Evolutionary conservation across 2,329 filamentous ascomycete genomes (phyloP), one percentile per base, ranked within the genome.

Genomic region (Beauveria pseudobassiana): DNA sequence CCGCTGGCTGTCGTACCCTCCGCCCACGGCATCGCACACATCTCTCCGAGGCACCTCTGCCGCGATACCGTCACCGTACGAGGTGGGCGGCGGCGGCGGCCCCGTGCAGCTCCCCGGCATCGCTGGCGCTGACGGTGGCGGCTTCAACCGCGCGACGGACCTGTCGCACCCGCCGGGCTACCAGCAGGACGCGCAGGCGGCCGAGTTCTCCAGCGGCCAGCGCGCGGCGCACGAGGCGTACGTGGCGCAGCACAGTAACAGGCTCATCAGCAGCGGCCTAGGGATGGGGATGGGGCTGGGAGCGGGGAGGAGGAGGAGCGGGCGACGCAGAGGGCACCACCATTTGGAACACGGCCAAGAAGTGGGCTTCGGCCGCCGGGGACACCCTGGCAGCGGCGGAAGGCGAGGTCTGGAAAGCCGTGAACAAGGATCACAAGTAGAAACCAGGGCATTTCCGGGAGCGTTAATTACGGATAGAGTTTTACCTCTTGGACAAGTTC

Each of bases 371-470:
- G 63, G 78, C 78, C 40, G 84, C 84, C 7, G 84, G 84, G 56
- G 80, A 80, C 64, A 83, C 79, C 69, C 72, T 87, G 30, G 81
- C 79, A 9, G 81, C 79, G 16, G 83, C 82, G 16, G 85, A 87
- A 75, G 76, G 75, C 56, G 83, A 86, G 71, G 79, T 87, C 26
- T 87, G 85, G 85, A 81, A 80, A 72, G 80, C 78, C 69, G 83
- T 87, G 69, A 87, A 84, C 73, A 85, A 83, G 73, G 76, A 81
- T 53, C 81, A 76, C 68, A 64, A 61, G 16, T 61, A 62, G 56
- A n/a, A 43, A 20, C 9, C 10, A 3, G 12, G 30, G 10, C 30
- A 34, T 34, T 12, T 34, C 30, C 4, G 10, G 10, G 30, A 14
- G 30, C 10, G n/a, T n/a, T n/a, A n/a, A 43, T 16, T 53, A 53